Base-by-base conservation (phyloP, 2,329 filamentous ascomycete genomes). In the Trichophyton benhamiae region DNA sequence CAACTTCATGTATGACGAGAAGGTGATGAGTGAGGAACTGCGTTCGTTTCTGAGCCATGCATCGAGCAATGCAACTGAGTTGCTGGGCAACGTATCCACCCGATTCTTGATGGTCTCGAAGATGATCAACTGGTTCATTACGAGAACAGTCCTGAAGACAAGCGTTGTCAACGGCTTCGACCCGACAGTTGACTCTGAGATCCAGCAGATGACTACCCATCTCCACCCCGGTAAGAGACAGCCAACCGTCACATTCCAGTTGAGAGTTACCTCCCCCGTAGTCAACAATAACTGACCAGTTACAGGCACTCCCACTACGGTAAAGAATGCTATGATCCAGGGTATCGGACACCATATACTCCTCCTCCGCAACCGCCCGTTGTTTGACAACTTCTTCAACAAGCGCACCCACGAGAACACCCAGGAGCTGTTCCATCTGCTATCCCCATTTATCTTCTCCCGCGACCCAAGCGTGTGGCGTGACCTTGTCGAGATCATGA, bases 51-150 rank as follows among this genome's bases (percentile, higher is more conserved):
- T 71, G 60, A 67, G 66, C 62, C 38, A 60, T 0, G 64, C 67
- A 27, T 62, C 65, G 2, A 61, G 65, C 25, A 55, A 44, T 15
- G 38, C 59, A 1, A 57, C 63, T 5, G 58, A 63, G 11, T 66
- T 73, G 36, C 63, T 73, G 15, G 62, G 62, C 5, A 65, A 68
- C 33, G 33, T 64, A 2, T 46, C 57, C 3, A 70, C 68, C 3
- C 64, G 70, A 13, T 66, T 61, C 22, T 61, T 66, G 4, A 63
- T 69, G 11, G 60, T 74, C 8, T 62, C 68, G 8, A 71, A 70
- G 38, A 66, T 69, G 2, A 68, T 74, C 48, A 70, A 71, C 57
- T 65, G 61, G 27, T 70, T 67, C 53, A 59, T 71, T 5, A 63
- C 66, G 27, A 62, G 63, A 1, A 61, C 67, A 5, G 60, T 72